Evolutionary conservation across 2,329 filamentous ascomycete species (phyloP).

Genomic region (Trichophyton rubrum): DNA sequence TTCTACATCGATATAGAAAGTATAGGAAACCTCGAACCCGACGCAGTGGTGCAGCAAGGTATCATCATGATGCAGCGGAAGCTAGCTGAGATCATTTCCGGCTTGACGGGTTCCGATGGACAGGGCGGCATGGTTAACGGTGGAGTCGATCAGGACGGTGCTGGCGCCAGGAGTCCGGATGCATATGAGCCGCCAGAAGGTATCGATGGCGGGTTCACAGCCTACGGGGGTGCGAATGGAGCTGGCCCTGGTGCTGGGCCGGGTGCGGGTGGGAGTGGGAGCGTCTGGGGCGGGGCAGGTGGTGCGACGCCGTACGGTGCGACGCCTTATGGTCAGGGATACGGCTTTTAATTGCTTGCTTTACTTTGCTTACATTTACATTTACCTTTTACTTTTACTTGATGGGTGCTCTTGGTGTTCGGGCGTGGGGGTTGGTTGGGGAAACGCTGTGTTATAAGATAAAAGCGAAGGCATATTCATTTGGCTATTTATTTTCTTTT

Average conservation of each 20-base stretch:
- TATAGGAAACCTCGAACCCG: constrained; percentile 75
- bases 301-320: constrained; percentile 47
- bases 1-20: constrained; percentile 96
- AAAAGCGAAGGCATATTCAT: neutral
- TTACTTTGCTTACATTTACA: too few species aligned
- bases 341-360: constrained; percentile 17
- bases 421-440: too few species aligned
- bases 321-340: constrained; percentile 46
- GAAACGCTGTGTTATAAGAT: too few species aligned
- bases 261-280: constrained; percentile 33
- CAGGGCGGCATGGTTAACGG: constrained; percentile 33
- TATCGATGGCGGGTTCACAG: constrained; percentile 31
- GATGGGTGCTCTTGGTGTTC: too few species aligned
- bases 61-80: constrained; percentile 85
- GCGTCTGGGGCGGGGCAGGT: constrained; percentile 51
- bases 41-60: constrained; percentile 75
- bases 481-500: neutral
- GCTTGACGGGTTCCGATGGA: constrained; percentile 44
- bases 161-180: constrained; percentile 39
- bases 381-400: neutral
- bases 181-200: constrained; percentile 36
- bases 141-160: constrained; percentile 24
- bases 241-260: constrained; percentile 7
- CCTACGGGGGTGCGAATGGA: constrained; percentile 22
- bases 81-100: constrained; percentile 64